Evolutionary conservation across 2,329 filamentous ascomycete species (phyloP), one percentile per base, ranked within the genome.

Genomic region (Colletotrichum ledebouriae): DNA sequence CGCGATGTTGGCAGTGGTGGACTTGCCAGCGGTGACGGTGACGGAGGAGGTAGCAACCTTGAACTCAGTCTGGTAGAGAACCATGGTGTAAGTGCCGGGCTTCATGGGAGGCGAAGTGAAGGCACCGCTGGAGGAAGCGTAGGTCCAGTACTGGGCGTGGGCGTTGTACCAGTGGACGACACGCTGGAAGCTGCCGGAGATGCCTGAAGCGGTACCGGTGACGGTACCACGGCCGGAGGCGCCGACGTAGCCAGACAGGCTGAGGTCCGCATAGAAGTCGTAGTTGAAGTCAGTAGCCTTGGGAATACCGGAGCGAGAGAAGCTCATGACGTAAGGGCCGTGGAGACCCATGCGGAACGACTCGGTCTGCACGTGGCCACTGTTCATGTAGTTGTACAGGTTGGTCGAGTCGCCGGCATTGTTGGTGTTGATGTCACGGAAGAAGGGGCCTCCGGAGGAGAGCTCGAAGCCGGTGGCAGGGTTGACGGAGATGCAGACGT

Each of bases 311-410:
- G 84, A 86, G 69, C 87, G 84, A 13, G 84, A 86, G 76, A 91
- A 91, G 9, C 82, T 77, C 75, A 91, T 81, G 3, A 86, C 83
- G 72, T 92, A 92, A 0, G 90, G 89, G 2, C 90, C 89, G 73
- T 91, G 88, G 47, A 92, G 81, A 4, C 90, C 89, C 76, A 85
- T 85, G 37, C 90, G 84, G 77, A 77, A 90, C 12, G 78, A 75
- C 74, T 92, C 90, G 1, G 89, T 91, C 75, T 88, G 84, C 2
- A 84, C 85, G 68, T 92, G 89, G 46, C 84, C 84, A 13, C 86
- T 89, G 80, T 92, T 92, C 85, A 90, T 90, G 79, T 91, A 92
- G 77, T 86, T 90, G 76, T 89, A 90, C 0, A 92, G 81, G 63
- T 83, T 87, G 41, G 81, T 89, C 70, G 83, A 86, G 44, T 77